Percentiles rank a stretch among this genome's conserved stretches.
These are phyloP conservation scores for Lipomyces chichibuensis DNA, from an alignment of 805 yeast genomes.

Conservation along the genomic window DNA sequence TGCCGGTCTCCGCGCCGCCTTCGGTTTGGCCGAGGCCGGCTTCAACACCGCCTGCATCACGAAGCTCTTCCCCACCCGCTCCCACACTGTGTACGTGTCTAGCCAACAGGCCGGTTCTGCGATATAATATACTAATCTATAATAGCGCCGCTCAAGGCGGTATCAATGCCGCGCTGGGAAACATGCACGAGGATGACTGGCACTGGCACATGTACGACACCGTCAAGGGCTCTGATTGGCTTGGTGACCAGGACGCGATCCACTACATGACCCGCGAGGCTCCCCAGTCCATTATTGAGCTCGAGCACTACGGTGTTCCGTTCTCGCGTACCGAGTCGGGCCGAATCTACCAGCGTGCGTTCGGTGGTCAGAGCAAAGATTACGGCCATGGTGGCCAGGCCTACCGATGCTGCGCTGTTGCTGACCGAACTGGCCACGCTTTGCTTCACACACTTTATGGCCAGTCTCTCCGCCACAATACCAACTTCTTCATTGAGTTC, in stretches of 20 bases:
- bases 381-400: conserved; percentile 99
- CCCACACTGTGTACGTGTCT: conserved; percentile 72
- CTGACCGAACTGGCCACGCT: conserved; percentile 99
- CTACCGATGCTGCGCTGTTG: conserved; percentile 98
- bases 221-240: conserved; percentile 99
- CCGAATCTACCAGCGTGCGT: conserved; percentile 96
- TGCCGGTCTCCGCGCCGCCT: conserved; percentile 98
- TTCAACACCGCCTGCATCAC: conserved; percentile 97
- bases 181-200: conserved; percentile 98
- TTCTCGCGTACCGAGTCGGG: conserved; percentile 97
- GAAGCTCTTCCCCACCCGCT: conserved; percentile 95
- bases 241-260: conserved; percentile 98
- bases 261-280: conserved; percentile 99
- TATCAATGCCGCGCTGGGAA: conserved; percentile 97
- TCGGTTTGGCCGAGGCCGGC: conserved; percentile 96
- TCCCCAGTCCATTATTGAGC: conserved; percentile 90
- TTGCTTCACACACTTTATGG: conserved; percentile 94
- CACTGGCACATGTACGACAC: conserved; percentile 99
- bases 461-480: conserved; percentile 93
- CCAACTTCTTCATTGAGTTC: conserved; percentile 96
- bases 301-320: conserved; percentile 98
- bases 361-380: conserved; percentile 96
- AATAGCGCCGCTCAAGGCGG: conserved; percentile 94
- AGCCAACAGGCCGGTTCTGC: not conserved
- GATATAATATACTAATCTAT: not conserved